These are phyloP conservation scores for Kodamaea lidongshanica DNA, from an alignment of 805 yeast species.

Conservation along the genomic window DNA sequence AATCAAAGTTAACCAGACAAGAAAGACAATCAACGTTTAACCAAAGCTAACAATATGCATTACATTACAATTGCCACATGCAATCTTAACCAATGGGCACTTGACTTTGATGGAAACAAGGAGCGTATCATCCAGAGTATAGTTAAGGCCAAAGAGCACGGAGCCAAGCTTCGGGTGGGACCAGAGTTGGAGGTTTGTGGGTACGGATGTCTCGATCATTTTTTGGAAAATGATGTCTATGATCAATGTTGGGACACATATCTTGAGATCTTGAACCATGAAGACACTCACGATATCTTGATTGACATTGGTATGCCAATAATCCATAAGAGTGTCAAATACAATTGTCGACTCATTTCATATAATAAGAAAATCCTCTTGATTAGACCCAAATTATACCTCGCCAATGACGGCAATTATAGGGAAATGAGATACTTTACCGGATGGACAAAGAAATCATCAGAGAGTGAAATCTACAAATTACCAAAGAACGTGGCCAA, in stretches of 20 bases:
- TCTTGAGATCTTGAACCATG: conserved; percentile 61
- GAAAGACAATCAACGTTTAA: no score
- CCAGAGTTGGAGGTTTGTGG: conserved; percentile 96
- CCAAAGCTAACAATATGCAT: no score
- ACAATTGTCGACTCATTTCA: conserved; percentile 85
- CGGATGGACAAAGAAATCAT: conserved; percentile 81
- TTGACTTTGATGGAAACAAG: conserved; percentile 95
- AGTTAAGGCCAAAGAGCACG: conserved; percentile 61
- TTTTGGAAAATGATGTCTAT: conserved; percentile 80
- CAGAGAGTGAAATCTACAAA: conserved; percentile 57
- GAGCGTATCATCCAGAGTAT: conserved; percentile 86
- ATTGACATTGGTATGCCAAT: conserved; percentile 95
- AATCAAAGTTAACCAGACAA: no score
- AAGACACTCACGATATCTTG: conserved; percentile 68
- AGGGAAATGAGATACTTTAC: conserved; percentile 96
- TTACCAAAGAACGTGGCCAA: conserved; percentile 67
- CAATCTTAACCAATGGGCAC: conserved; percentile 96
- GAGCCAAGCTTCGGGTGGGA: conserved; percentile 86
- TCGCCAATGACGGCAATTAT: conserved; percentile 97
- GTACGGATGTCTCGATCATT: conserved; percentile 92
- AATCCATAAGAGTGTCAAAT: conserved; percentile 77
- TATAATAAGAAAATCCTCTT: conserved; percentile 71
- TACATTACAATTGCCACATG: conserved; percentile 88
- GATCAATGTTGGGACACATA: conserved; percentile 95
- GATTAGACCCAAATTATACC: conserved; percentile 86